Conservation (phyloP, 345 rosid genomes). For the Kernera saxatilis region DNA sequence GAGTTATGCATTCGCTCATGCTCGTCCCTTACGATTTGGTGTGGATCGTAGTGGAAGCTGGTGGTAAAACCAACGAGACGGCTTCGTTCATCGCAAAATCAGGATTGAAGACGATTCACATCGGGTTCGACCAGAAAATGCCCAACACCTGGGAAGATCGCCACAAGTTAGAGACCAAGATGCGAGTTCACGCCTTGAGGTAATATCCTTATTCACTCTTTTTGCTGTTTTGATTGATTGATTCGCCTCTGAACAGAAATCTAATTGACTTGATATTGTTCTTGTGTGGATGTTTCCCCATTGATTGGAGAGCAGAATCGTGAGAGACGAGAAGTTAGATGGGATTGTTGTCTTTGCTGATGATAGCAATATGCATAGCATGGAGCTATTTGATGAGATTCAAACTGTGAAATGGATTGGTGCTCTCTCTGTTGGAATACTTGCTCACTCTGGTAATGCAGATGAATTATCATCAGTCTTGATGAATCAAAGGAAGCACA, state of each 20-base stretch:
- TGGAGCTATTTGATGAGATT: conserved; percentile 93
- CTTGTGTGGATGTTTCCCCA: neutral
- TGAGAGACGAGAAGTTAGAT: conserved; percentile 86
- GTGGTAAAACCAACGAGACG: conserved; percentile 74
- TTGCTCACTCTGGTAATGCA: conserved; percentile 49
- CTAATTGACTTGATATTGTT: neutral
- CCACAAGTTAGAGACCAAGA: conserved; percentile 56
- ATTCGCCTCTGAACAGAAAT: neutral
- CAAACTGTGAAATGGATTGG: conserved; percentile 89
- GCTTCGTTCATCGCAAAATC: conserved; percentile 68
- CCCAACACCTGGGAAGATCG: conserved; percentile 79
- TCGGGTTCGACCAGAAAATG: conserved; percentile 59
- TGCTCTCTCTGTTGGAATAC: conserved; percentile 80
- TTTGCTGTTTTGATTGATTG: neutral
- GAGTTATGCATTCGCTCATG: conserved; percentile 94
- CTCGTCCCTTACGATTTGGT: conserved; percentile 80
- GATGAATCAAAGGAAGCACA: conserved; percentile 23
- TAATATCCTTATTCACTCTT: neutral
- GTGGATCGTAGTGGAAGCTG: conserved; percentile 98
- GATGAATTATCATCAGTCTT: conserved; percentile 38
- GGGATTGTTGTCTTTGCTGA: conserved; percentile 92
- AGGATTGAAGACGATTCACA: conserved; percentile 59
- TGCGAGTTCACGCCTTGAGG: conserved; percentile 89
- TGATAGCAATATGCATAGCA: conserved; percentile 94
- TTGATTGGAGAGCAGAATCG: conserved; percentile 45